phyloP scores from a whole-genome alignment of 768 basidiomycete species.

The Mycena chlorophos region DNA sequence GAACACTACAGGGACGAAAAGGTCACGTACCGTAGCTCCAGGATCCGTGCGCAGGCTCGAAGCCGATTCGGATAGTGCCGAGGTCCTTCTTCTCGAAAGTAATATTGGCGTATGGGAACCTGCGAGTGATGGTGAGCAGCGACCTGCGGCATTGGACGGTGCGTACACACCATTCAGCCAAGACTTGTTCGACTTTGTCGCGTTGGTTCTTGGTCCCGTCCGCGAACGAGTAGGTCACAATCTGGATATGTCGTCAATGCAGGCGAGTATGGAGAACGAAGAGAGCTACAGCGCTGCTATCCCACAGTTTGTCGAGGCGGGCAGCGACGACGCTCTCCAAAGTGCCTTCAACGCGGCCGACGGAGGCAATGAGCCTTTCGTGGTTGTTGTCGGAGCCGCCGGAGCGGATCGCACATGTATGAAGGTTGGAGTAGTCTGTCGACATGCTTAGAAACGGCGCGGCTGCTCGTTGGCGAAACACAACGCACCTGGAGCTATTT shows the following conservation, averaged over 20 bases:
- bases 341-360: no score
- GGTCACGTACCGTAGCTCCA: constrained; percentile 17
- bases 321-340: no score
- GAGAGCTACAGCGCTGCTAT: not conserved
- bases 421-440: no score
- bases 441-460: no score
- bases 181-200: not conserved
- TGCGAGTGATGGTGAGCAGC: not conserved
- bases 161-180: not conserved
- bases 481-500: no score
- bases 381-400: no score
- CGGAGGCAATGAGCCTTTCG: no score
- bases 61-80: constrained; percentile 17
- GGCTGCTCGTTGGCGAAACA: no score
- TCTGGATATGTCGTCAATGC: not conserved
- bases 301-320: not conserved
- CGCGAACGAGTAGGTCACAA: not conserved
- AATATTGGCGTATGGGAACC: constrained; percentile 18
- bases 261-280: not conserved
- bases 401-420: no score
- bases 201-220: not conserved
- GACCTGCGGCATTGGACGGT: not conserved
- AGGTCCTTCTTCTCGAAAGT: constrained; percentile 5
- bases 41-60: constrained; percentile 12
- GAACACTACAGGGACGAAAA: not conserved